Percentiles rank a stretch among this genome's conserved stretches.
Conservation (phyloP, 768 basidiomycete species). For the Collybia mongolica region DNA sequence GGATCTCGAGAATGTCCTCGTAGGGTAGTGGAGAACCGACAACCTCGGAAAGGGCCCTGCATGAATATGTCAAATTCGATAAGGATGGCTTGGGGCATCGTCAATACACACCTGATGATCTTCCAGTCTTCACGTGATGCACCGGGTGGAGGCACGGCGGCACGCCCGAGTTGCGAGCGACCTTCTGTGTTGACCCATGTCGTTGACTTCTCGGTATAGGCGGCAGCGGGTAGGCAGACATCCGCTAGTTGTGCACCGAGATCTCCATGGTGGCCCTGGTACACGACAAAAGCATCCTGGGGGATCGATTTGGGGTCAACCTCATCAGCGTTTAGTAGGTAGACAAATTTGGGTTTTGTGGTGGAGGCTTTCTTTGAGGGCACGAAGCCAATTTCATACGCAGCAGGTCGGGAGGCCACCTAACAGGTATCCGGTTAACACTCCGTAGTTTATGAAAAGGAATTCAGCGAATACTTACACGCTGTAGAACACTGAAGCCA, state of each 20-base stretch:
- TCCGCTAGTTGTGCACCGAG: conserved; percentile 96
- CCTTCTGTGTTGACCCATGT: conserved; percentile 99
- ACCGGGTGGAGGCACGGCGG: conserved; percentile 93
- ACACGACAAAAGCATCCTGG: conserved; percentile 91
- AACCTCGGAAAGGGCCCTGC: conserved; percentile 86
- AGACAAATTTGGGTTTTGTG: conserved; percentile 89
- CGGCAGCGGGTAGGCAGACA: conserved; percentile 88
- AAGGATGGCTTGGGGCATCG: not conserved
- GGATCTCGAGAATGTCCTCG: conserved; percentile 78
- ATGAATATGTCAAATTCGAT: not conserved
- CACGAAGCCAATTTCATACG: conserved; percentile 93
- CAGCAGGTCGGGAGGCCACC: conserved; percentile 90
- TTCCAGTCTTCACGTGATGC: conserved; percentile 97
- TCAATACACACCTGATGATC: conserved; percentile 70
- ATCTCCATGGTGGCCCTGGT: conserved; percentile 99
- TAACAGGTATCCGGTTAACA: conserved; percentile 25
- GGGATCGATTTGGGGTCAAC: conserved; percentile 87
- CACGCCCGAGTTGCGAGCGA: conserved; percentile 83
- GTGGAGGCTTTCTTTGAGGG: conserved; percentile 76
- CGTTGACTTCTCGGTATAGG: conserved; percentile 86
- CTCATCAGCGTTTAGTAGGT: conserved; percentile 96
- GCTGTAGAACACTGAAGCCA: conserved; percentile 89
- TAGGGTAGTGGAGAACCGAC: conserved; percentile 83
- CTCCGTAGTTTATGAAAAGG: not conserved
- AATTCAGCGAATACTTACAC: conserved; percentile 49